Evolutionary conservation across 1,284 basidiomycete species (phyloP).

Genomic region (Cutaneotrichosporon sp.): DNA sequence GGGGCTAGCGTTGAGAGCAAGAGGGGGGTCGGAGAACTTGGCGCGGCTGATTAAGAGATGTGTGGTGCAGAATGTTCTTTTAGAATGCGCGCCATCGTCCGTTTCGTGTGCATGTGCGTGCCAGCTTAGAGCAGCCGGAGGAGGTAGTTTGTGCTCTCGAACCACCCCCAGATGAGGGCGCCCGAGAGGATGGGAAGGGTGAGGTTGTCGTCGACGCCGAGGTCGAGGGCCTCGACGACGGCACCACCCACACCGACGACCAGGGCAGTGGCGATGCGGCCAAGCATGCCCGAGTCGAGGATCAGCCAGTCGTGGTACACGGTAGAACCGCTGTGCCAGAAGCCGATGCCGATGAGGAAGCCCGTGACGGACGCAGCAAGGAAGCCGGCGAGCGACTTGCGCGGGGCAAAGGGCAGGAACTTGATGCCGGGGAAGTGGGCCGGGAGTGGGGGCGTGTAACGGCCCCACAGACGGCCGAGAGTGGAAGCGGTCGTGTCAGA

Average conservation of each 20-base stretch:
- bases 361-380: constrained; percentile 79
- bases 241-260: constrained; percentile 76
- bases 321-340: constrained; percentile 67
- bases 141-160: constrained; percentile 42
- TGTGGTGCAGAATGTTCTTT: background rate
- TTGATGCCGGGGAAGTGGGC: constrained; percentile 54
- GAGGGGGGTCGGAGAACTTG: background rate
- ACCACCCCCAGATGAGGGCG: constrained; percentile 66
- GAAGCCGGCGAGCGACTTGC: constrained; percentile 76
- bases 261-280: constrained; percentile 62
- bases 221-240: constrained; percentile 80
- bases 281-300: constrained; percentile 47
- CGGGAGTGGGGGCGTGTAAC: constrained; percentile 73
- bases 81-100: background rate
- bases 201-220: constrained; percentile 91
- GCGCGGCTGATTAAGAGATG: constrained; percentile 1
- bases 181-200: constrained; percentile 90
- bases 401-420: constrained; percentile 45
- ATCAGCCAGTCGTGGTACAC: constrained; percentile 56
- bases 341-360: constrained; percentile 67
- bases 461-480: constrained; percentile 82
- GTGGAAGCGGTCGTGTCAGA: constrained; percentile 95
- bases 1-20: constrained; percentile 1
- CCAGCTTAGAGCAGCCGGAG: constrained; percentile 16
- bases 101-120: background rate